Base-by-base conservation (phyloP, 495 filamentous ascomycete species). In the Annulohypoxylon moriforme region DNA sequence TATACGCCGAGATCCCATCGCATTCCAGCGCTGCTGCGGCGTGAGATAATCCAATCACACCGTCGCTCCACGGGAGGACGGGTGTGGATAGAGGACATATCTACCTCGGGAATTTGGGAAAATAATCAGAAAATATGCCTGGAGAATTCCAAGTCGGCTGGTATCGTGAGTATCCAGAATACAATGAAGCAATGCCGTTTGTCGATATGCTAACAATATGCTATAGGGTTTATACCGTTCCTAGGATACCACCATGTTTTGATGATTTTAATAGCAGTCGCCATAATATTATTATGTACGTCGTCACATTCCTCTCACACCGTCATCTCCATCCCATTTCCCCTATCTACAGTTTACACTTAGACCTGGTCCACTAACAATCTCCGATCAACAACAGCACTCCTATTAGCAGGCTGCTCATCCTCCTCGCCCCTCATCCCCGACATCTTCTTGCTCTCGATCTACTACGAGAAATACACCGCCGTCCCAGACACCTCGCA, bases 241-340 rank as follows among this genome's bases (percentile, higher is more conserved):
- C 89, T 99, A 67, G 96, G 96, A 68, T 99, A 98, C 81, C 96
- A 99, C 82, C 96, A 99, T 88, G 92, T 98, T 50, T 86, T 99
- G 72, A 98, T 99, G 96, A 92, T 98, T 72, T 82, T 99, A 57
- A 97, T 99, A 75, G 94, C 93, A 38, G 85, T 98, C 49, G 88
- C 94, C 1, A 97, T 99, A 77, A 96, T 99, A 81, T 83, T 99
- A 77, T 87, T 99, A 62, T 98, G 95, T 98, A 85, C 81, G 95
- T 85, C 33, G 49, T 40, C 18, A 22, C 60, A 46, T 72, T 53
- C 47, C 27, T 69, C 25, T 8, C 40, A 2, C 31, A 22, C 4
- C 27, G 13, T 13, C 34, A 38, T 8, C 42, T n/a, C 11, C 16
- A 18, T 42, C 25, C 22, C 29, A 42, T 11, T 36, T 29, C 27